These are phyloP conservation scores for Clarireedia paspali DNA, from an alignment of 2,329 filamentous ascomycete genomes.

Conservation along the genomic window DNA sequence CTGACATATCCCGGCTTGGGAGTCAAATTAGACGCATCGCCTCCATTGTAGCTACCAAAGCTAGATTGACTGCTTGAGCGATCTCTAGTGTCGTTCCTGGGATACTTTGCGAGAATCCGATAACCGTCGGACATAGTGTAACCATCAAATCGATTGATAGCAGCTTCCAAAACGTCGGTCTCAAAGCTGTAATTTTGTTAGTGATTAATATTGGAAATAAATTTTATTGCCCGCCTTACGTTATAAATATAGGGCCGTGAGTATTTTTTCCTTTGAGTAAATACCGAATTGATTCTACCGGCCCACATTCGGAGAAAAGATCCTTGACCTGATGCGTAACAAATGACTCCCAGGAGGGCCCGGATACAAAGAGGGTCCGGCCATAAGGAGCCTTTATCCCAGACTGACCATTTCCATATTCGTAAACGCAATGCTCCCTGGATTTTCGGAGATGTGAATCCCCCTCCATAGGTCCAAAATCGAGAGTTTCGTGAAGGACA, in stretches of 20 bases:
- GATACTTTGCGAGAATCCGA: slow-evolving; percentile 1
- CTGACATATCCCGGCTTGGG: neutral
- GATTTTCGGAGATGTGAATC: neutral
- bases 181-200: slow-evolving; percentile 1
- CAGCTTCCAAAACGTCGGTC: neutral
- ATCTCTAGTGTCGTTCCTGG: slow-evolving; percentile 2
- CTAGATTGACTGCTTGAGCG: slow-evolving; percentile 12
- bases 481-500: neutral
- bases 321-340: slow-evolving; percentile 14
- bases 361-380: slow-evolving; percentile 15
- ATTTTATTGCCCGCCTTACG: slow-evolving; percentile 12
- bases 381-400: neutral
- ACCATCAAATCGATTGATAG: slow-evolving; percentile 4
- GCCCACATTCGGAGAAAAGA: slow-evolving; percentile 18
- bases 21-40: neutral
- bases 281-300: slow-evolving; percentile 19
- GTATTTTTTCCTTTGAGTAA: neutral
- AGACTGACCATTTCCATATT: neutral
- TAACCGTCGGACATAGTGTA: slow-evolving; percentile 1
- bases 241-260: slow-evolving; percentile 14
- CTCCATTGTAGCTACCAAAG: neutral
- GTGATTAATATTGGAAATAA: neutral
- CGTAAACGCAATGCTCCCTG: neutral
- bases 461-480: neutral
- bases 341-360: slow-evolving; percentile 11